A percentile compares a stretch with the other conserved stretches of the same genome.
These are phyloP conservation scores for Bipolaris sorokiniana DNA, from an alignment of 2,329 filamentous ascomycete genomes.

Conservation along the genomic window DNA sequence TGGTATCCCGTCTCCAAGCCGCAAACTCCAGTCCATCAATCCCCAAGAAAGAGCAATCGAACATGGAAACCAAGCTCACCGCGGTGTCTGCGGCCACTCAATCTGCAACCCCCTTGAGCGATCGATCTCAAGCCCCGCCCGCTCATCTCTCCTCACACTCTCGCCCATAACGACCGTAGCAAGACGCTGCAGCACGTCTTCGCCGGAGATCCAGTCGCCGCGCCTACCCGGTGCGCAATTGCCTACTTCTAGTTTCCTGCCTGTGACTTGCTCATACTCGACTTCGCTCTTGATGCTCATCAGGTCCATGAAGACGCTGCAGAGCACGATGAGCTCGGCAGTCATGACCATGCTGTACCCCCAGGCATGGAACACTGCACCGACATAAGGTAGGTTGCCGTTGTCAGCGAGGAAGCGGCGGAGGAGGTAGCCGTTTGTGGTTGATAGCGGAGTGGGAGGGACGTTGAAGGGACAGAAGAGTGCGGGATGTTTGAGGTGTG, in stretches of 20 bases:
- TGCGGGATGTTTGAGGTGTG: constrained; percentile 39
- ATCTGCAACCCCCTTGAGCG: constrained; percentile 20
- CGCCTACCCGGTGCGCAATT: constrained; percentile 33
- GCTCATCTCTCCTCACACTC: constrained; percentile 43
- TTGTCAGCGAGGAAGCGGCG: constrained; percentile 29
- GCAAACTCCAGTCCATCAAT: neutral
- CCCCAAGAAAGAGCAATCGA: neutral
- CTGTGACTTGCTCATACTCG: constrained; percentile 35
- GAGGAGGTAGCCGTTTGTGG: constrained; percentile 40
- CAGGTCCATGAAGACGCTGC: constrained; percentile 43
- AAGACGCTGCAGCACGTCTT: constrained; percentile 39
- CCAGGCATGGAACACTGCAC: constrained; percentile 40
- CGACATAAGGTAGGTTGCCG: constrained; percentile 33
- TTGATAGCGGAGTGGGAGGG: constrained; percentile 26
- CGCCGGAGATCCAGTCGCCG: constrained; percentile 31
- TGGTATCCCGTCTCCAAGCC: neutral
- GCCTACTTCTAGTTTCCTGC: constrained; percentile 38
- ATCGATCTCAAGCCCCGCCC: constrained; percentile 34
- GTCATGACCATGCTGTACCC: constrained; percentile 45
- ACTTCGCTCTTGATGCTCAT: constrained; percentile 32
- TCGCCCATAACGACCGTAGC: constrained; percentile 46
- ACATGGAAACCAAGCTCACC: neutral
- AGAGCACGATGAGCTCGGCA: constrained; percentile 41
- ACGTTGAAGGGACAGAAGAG: constrained; percentile 40
- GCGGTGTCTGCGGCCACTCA: constrained; percentile 19